Evolutionary conservation across 2,329 filamentous ascomycete genomes (phyloP).

Genomic region (Pseudocercospora ulei): DNA sequence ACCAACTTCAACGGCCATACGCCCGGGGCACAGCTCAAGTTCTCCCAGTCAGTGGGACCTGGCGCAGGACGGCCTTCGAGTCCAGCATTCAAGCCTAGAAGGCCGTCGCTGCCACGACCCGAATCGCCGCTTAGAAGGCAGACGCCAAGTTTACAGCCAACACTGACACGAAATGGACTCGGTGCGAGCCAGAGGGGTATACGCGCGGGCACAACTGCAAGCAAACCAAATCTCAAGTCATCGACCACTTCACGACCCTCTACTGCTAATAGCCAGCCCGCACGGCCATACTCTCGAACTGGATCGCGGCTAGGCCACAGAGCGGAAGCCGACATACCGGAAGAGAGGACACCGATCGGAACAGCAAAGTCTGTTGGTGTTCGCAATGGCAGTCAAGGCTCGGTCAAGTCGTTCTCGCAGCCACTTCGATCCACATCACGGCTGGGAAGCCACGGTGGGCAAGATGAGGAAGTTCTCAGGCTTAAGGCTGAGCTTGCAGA

Average conservation of each 20-base stretch:
- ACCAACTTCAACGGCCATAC: conserved; percentile 43
- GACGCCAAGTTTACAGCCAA: conserved; percentile 48
- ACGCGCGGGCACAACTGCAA: conserved; percentile 40
- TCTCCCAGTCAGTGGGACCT: conserved; percentile 79
- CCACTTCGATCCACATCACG: conserved; percentile 34
- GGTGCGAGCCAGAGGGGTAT: conserved; percentile 44
- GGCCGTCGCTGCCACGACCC: conserved; percentile 73
- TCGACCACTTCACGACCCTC: conserved; percentile 48
- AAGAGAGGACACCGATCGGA: conserved; percentile 27
- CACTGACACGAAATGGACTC: conserved; percentile 49
- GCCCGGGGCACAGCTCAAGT: conserved; percentile 53
- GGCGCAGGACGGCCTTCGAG: conserved; percentile 54
- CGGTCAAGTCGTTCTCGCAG: conserved; percentile 37
- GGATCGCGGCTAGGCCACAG: conserved; percentile 41
- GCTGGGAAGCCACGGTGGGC: conserved; percentile 27
- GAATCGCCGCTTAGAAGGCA: conserved; percentile 69
- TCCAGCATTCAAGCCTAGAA: conserved; percentile 59
- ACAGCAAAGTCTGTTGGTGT: conserved; percentile 39
- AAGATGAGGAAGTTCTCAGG: conserved; percentile 54
- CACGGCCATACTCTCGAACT: conserved; percentile 42
- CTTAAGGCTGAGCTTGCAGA: conserved; percentile 69
- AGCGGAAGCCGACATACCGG: conserved; percentile 36
- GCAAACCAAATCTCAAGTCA: conserved; percentile 27
- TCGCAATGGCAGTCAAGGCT: conserved; percentile 24
- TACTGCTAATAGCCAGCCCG: conserved; percentile 30